Evolutionary conservation across 768 basidiomycete genomes (phyloP).

Genomic region (Kwoniella sp.): DNA sequence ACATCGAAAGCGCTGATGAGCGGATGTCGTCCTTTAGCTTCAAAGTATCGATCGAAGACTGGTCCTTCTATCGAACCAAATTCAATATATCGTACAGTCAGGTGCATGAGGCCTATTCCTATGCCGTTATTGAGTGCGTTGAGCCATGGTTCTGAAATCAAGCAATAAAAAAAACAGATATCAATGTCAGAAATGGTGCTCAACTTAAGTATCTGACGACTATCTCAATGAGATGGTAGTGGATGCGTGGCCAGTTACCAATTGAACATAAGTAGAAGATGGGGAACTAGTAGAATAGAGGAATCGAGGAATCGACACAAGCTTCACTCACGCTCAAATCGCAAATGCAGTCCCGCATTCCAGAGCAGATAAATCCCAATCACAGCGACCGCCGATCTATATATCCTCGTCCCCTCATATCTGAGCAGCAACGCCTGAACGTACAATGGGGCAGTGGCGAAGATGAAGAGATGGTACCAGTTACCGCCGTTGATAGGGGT

Average conservation of each 20-base stretch:
- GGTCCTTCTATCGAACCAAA: constrained; percentile 33
- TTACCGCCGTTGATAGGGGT: constrained; percentile 23
- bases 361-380: constrained; percentile 17
- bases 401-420: constrained; percentile 14
- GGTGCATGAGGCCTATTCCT: constrained; percentile 33
- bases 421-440: constrained; percentile 33
- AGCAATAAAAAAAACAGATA: background rate
- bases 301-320: too few species aligned
- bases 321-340: constrained; percentile 33
- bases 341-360: constrained; percentile 16
- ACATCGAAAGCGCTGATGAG: constrained; percentile 34
- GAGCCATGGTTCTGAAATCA: constrained; percentile 21
- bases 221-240: too few species aligned
- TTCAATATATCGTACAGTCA: constrained; percentile 37
- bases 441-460: constrained; percentile 34
- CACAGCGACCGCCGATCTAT: constrained; percentile 21
- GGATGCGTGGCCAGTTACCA: too few species aligned
- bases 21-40: constrained; percentile 21
- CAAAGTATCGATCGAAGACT: constrained; percentile 34
- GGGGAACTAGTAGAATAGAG: too few species aligned
- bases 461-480: constrained; percentile 19
- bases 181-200: too few species aligned
- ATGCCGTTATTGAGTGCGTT: constrained; percentile 43
- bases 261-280: too few species aligned
- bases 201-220: too few species aligned